Evolutionary conservation across 2,329 filamentous ascomycete species (phyloP).

Genomic region (Pestalotiopsis fici): DNA sequence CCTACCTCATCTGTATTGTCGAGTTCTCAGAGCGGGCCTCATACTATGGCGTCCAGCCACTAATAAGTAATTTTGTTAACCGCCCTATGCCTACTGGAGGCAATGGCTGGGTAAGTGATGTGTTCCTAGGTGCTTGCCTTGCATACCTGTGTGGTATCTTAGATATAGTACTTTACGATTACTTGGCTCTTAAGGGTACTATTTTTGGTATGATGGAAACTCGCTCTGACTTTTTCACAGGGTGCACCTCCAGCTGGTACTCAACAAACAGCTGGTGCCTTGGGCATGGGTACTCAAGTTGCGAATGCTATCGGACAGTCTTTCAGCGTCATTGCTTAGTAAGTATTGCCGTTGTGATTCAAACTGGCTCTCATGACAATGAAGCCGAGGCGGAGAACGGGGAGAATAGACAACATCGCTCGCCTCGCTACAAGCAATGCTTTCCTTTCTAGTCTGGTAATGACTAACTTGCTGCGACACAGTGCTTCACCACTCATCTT

Average conservation of each 20-base stretch:
- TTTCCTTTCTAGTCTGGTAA: neutral
- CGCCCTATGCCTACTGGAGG: slow-evolving; percentile 55
- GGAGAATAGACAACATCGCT: neutral
- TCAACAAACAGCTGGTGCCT: slow-evolving; percentile 56
- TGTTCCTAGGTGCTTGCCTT: neutral
- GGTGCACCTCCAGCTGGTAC: slow-evolving; percentile 40
- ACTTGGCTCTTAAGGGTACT: too few species aligned
- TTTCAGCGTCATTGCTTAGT: slow-evolving; percentile 58
- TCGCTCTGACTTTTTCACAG: slow-evolving; percentile 6
- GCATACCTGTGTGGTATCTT: neutral
- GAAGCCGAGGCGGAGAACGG: neutral
- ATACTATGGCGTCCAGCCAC: slow-evolving; percentile 56
- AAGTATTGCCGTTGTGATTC: neutral
- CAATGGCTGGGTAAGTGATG: neutral
- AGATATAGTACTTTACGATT: too few species aligned
- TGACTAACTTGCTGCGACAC: neutral
- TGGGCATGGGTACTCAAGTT: slow-evolving; percentile 57
- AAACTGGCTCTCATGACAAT: neutral
- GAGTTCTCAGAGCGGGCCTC: slow-evolving; percentile 64
- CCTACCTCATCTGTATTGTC: slow-evolving; percentile 59
- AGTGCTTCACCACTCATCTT: slow-evolving; percentile 52
- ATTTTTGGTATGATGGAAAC: slow-evolving; percentile 32
- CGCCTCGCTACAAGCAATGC: neutral
- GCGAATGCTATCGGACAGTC: slow-evolving; percentile 54
- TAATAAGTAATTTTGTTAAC: slow-evolving; percentile 64